Conservation (phyloP, 2,329 filamentous ascomycete genomes). For the Aspergillus niger region DNA sequence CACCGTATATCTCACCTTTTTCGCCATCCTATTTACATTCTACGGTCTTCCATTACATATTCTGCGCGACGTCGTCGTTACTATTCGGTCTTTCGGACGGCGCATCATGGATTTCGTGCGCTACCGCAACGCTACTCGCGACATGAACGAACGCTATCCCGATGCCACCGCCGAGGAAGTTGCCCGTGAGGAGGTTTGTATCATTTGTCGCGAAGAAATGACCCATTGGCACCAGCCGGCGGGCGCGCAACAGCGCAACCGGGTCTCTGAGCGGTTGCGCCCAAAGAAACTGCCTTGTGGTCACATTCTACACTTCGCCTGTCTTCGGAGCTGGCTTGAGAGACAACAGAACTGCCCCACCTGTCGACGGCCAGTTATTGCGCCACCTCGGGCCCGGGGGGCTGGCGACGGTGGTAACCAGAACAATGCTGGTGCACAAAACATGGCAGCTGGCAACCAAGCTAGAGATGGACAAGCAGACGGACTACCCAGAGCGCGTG, state of each 20-base stretch:
- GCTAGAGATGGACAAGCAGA: conserved; percentile 42
- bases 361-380: conserved; percentile 79
- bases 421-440: conserved; percentile 28
- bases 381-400: conserved; percentile 38
- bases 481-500: conserved; percentile 54
- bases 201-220: conserved; percentile 98
- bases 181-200: conserved; percentile 84
- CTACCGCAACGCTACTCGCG: conserved; percentile 85
- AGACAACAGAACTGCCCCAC: conserved; percentile 96
- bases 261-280: conserved; percentile 74
- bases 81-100: conserved; percentile 86
- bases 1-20: conserved; percentile 85
- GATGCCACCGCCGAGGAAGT: conserved; percentile 90
- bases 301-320: conserved; percentile 91
- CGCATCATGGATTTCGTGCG: conserved; percentile 83
- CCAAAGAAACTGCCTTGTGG: conserved; percentile 97
- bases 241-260: conserved; percentile 33
- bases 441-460: conserved; percentile 39
- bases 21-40: conserved; percentile 87
- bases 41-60: conserved; percentile 97
- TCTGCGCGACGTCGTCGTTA: conserved; percentile 92
- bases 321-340: conserved; percentile 95
- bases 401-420: conserved; percentile 28
- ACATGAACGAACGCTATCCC: conserved; percentile 89
- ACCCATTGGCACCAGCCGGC: conserved; percentile 67